Evolutionary conservation across 768 basidiomycete species (phyloP).

Genomic region (Termitomyces sp.): DNA sequence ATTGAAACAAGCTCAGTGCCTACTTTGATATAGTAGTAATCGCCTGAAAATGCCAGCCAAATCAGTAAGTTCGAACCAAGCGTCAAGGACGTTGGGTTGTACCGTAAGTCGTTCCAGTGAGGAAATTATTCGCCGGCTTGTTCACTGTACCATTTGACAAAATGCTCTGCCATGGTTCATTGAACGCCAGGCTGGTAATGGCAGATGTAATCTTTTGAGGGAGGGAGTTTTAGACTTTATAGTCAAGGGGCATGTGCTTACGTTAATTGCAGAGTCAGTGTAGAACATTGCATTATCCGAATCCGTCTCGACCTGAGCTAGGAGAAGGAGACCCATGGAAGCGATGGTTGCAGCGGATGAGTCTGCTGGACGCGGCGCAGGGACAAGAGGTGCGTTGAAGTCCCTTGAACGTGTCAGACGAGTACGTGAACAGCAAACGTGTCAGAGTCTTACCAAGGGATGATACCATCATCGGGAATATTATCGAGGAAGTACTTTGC

Average conservation of each 20-base stretch:
- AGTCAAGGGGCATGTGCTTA: conserved; percentile 13
- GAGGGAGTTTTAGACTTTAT: not conserved
- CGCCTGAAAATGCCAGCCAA: not conserved
- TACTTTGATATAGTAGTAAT: conserved; percentile 8
- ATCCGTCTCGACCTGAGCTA: conserved; percentile 39
- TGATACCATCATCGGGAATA: conserved; percentile 53
- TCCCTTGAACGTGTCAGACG: conserved; percentile 40
- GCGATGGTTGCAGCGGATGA: conserved; percentile 67
- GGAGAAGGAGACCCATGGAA: conserved; percentile 51
- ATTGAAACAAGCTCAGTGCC: conserved; percentile 4
- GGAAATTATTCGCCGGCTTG: conserved; percentile 13
- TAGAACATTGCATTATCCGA: conserved; percentile 31
- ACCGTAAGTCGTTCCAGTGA: conserved; percentile 29
- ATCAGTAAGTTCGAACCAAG: not conserved
- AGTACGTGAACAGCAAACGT: not conserved
- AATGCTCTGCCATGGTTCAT: conserved; percentile 17
- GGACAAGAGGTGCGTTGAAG: conserved; percentile 62
- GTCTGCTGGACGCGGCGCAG: conserved; percentile 55
- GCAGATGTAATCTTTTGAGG: conserved; percentile 11
- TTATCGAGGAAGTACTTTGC: conserved; percentile 56
- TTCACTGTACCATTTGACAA: conserved; percentile 18
- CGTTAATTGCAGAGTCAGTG: conserved; percentile 43
- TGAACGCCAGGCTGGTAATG: conserved; percentile 15
- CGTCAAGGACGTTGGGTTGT: not conserved
- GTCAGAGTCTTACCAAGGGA: conserved; percentile 49